Evolutionary conservation across 192 early-diverging fungal genomes (phyloP).

Genomic region (Podila clonocystis): DNA sequence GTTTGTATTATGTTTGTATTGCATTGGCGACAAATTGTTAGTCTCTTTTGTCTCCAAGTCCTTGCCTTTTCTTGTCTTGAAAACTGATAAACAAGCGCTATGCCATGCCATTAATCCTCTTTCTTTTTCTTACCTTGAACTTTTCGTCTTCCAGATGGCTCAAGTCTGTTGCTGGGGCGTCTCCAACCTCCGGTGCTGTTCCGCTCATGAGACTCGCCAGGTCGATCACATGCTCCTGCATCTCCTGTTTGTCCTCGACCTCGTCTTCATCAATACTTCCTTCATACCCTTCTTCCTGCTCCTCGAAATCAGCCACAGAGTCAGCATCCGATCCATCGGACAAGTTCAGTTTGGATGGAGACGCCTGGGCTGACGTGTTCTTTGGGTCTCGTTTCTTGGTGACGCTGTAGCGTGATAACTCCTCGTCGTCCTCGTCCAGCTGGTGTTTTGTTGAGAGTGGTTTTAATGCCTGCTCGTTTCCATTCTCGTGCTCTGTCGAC

Average conservation of each 20-base stretch:
- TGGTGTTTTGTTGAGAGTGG: background rate
- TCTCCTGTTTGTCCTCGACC: background rate
- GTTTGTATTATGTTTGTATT: no score
- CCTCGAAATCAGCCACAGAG: background rate
- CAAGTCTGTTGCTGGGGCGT: conserved; percentile 24
- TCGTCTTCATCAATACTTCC: background rate
- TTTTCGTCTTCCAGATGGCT: conserved; percentile 27
- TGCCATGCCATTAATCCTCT: background rate
- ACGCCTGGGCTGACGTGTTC: background rate
- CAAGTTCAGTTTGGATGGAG: background rate
- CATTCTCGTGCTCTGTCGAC: conserved; percentile 11
- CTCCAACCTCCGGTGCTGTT: background rate
- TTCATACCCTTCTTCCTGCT: background rate
- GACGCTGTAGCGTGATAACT: conserved; percentile 31
- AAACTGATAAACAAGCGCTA: background rate
- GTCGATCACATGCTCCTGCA: conserved; percentile 31
- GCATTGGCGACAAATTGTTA: no score
- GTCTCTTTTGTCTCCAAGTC: no score
- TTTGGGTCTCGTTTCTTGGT: conserved; percentile 19
- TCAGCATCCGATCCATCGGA: background rate
- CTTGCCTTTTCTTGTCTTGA: no score
- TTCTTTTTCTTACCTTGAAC: conserved; percentile 25
- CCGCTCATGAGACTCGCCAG: background rate
- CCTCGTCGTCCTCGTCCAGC: conserved; percentile 6
- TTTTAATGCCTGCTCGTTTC: background rate